Evolutionary conservation across 495 filamentous ascomycete species (phyloP), one percentile per base, ranked within the genome.

Genomic region (Aspergillus nanangensis): DNA sequence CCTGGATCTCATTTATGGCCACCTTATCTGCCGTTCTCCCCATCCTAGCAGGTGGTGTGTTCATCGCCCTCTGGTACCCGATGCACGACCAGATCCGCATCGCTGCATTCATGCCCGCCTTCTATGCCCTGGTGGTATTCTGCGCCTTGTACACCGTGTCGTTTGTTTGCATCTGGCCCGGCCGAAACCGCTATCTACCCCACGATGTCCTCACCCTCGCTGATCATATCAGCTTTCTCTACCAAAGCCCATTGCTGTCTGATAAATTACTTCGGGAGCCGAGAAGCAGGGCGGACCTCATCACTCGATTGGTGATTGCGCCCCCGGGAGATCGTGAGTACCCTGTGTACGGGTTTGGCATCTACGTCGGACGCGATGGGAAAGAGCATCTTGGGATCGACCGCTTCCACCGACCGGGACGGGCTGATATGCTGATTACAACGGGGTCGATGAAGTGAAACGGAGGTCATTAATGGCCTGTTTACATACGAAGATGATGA

Each of bases 191-290:
- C 42, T 71, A 81, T 17, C 74, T 90, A 9, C 86, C 88, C 0
- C 88, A 90, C 51, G 76, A 77, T 20, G 79, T 86, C 18, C 78
- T 67, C 35, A 87, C 78, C 29, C 64, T 94, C 1, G 86, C 83
- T 2, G 87, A 92, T 62, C 72, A 88, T n/a, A 72, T 91, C 48
- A 81, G 78, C 56, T 90, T 87, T 51, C 64, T 92, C 29, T 84
- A 84, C 41, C 78, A 78, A 51, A 84, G 82, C 29, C 79, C 80
- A 8, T 65, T 94, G 13, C 61, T 89, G 1, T 71, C 75, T 3
- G 88, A 93, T 46, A 72, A 79, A 27, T 71, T 82, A 0, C 86
- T 94, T 44, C 65, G 68, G 4, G 75, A 79, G 34, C 76, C 78
- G 3, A 63, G 65, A 14, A 82, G 70, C 34, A 84, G 82, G 53